A percentile compares a stretch with the other conserved stretches of the same genome.
Conservation (phyloP, 208 protist species). For the Vickermania ingenoplastis region DNA sequence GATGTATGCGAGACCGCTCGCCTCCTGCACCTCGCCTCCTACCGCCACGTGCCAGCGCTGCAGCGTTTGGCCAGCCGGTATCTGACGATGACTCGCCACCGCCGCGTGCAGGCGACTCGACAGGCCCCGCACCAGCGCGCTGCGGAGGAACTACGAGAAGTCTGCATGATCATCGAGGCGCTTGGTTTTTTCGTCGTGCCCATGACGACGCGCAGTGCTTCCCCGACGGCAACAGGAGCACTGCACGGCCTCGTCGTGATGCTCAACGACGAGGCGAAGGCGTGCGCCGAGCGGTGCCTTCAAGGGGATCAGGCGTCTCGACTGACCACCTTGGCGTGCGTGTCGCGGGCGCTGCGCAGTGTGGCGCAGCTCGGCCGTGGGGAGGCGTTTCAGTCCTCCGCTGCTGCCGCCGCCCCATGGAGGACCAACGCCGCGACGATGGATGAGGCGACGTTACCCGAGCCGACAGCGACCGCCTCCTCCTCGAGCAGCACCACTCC, state of each 20-base stretch:
- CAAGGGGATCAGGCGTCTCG: not conserved
- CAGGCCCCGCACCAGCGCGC: not conserved
- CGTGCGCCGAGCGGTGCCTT: not conserved
- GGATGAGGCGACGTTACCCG: not conserved
- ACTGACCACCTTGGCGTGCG: not conserved
- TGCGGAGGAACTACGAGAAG: not conserved
- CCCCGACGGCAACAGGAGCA: not conserved
- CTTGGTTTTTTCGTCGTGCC: not conserved
- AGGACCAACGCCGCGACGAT: not conserved
- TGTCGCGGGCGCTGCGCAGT: not conserved
- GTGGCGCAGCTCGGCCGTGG: not conserved
- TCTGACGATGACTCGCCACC: not conserved
- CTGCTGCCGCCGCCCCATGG: not conserved
- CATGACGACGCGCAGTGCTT: not conserved
- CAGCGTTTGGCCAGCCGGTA: constrained; percentile 28
- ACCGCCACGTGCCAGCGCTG: constrained; percentile 43
- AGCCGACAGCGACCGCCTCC: not conserved
- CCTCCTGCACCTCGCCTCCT: constrained; percentile 31
- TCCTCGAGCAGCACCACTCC: not conserved
- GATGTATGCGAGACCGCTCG: constrained; percentile 28
- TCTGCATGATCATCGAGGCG: not conserved
- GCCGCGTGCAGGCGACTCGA: not conserved
- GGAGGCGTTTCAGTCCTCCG: not conserved
- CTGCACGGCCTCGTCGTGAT: not conserved
- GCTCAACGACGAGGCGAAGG: not conserved